A percentile compares a stretch with the other conserved stretches of the same genome.
phyloP scores from a whole-genome alignment of 371 early-diverging fungal genomes.

The Mucor indicus region DNA sequence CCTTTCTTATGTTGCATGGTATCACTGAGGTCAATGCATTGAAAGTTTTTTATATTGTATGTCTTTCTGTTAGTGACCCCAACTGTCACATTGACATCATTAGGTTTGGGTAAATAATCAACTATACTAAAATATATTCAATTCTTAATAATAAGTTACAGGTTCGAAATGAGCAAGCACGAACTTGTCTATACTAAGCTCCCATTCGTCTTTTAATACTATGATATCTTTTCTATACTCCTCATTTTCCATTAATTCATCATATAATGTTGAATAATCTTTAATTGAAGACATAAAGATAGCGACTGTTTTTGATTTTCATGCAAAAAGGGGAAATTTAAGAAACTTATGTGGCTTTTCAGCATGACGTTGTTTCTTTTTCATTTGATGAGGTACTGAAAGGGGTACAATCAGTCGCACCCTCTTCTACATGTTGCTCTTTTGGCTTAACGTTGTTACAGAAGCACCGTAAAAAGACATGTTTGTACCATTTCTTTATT shows the following conservation, averaged over 20 bases:
- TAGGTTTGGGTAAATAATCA: constrained; percentile 15
- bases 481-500: too few relatives aligned
- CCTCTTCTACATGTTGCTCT: too few relatives aligned
- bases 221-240: neutral
- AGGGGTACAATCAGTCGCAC: too few relatives aligned
- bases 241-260: neutral
- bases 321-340: too few relatives aligned
- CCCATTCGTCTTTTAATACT: constrained; percentile 11
- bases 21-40: constrained; percentile 14
- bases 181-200: constrained; percentile 2
- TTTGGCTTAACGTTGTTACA: too few relatives aligned
- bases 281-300: neutral
- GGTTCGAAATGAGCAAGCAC: neutral
- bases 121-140: too few relatives aligned
- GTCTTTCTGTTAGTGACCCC: constrained; percentile 14
- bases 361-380: too few relatives aligned
- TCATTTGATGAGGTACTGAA: too few relatives aligned
- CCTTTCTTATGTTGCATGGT: constrained; percentile 21
- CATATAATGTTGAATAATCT: neutral
- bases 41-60: constrained; percentile 2
- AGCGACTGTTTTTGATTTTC: neutral
- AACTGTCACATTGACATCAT: constrained; percentile 7
- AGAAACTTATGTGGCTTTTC: too few relatives aligned
- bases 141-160: constrained; percentile 6
- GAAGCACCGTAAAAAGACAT: too few relatives aligned